Evolutionary conservation across 768 basidiomycete species (phyloP).

Genomic region (Chiua virens): DNA sequence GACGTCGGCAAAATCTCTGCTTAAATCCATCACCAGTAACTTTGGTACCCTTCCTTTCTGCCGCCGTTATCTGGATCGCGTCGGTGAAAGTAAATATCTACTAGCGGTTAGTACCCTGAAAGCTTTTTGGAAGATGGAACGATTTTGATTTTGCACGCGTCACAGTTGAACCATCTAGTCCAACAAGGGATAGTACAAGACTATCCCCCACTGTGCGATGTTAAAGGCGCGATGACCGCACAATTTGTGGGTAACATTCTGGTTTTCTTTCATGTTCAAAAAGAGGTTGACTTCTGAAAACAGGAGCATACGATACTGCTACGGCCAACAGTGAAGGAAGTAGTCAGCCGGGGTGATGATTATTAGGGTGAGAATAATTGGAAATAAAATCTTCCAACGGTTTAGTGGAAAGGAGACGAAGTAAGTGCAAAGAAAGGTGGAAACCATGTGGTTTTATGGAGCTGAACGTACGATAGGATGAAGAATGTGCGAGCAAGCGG

Average conservation of each 20-base stretch:
- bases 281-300: conserved; percentile 8
- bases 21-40: conserved; percentile 85
- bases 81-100: conserved; percentile 90
- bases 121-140: not conserved
- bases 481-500: not conserved
- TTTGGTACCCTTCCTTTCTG: conserved; percentile 97
- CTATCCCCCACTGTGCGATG: conserved; percentile 91
- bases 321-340: conserved; percentile 82
- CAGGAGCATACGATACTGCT: conserved; percentile 87
- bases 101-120: conserved; percentile 61
- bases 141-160: not conserved
- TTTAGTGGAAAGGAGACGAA: not conserved
- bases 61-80: conserved; percentile 89
- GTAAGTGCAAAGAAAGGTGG: conserved; percentile 1
- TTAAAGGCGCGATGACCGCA: conserved; percentile 86
- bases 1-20: conserved; percentile 79
- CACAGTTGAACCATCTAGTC: conserved; percentile 86
- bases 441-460: not conserved
- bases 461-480: conserved; percentile 5
- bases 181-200: conserved; percentile 84
- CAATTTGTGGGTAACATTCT: conserved; percentile 64
- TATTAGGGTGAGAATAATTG: conserved; percentile 44
- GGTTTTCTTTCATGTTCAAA: not conserved
- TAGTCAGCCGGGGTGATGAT: conserved; percentile 82
- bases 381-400: not conserved